phyloP scores from a whole-genome alignment of 805 yeast genomes.

The Schwanniomyces occidentalis region DNA sequence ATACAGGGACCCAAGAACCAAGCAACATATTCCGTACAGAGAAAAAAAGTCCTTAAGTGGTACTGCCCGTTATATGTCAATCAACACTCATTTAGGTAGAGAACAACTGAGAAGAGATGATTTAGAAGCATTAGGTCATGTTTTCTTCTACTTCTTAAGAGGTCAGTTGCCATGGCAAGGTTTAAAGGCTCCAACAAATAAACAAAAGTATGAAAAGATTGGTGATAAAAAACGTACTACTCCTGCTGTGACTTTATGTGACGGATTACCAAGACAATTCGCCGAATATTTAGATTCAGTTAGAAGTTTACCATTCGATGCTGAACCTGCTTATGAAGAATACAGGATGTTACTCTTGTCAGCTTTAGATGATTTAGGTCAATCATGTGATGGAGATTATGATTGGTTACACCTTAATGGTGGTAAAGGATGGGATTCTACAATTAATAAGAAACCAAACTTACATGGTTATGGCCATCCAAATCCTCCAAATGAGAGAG shows the following conservation, averaged over 20 bases:
- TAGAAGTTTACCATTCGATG: constrained; percentile 70
- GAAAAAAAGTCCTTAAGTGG: constrained; percentile 81
- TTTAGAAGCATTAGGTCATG: constrained; percentile 79
- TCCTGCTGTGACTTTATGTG: constrained; percentile 59
- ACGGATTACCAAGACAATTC: constrained; percentile 69
- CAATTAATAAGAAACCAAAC: constrained; percentile 74
- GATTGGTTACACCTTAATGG: constrained; percentile 82
- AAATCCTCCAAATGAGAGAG: constrained; percentile 52
- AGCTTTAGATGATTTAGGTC: constrained; percentile 57
- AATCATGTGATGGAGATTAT: constrained; percentile 64
- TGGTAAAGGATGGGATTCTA: constrained; percentile 81
- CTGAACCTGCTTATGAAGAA: constrained; percentile 76
- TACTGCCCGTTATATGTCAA: constrained; percentile 85
- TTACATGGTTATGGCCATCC: constrained; percentile 82
- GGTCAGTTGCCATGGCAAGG: constrained; percentile 92
- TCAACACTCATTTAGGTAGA: constrained; percentile 82
- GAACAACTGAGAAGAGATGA: constrained; percentile 85
- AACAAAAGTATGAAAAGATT: constrained; percentile 78
- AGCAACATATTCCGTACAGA: constrained; percentile 79
- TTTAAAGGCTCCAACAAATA: constrained; percentile 83
- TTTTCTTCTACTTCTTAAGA: constrained; percentile 72
- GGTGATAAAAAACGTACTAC: constrained; percentile 79
- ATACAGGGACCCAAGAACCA: constrained; percentile 76
- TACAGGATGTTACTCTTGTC: constrained; percentile 61
- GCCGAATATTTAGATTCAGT: constrained; percentile 72